Evolutionary conservation across 441 rosid species (phyloP), one percentile per base, ranked within the genome.

Genomic region (Syzygium syzygioides): DNA sequence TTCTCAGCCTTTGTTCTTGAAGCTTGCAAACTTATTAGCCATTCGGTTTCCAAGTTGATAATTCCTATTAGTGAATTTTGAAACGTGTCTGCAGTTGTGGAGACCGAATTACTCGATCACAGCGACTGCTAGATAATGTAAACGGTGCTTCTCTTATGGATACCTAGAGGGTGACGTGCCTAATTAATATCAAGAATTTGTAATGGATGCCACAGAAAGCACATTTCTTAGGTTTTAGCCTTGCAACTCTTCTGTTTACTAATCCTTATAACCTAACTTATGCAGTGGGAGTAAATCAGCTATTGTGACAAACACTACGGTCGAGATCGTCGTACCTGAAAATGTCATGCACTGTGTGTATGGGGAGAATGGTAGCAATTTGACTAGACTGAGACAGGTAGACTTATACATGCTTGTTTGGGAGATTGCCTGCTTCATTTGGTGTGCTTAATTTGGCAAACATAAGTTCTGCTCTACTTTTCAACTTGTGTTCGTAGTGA

Each of bases 351-450:
- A 93, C 87, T 93, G 94, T 91, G 98, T 98, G 79, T 95, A 94
- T 91, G 99, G 99, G 87, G 96, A 95, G 90, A 93, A 95, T 53
- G 98, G 97, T 85, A 88, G 92, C 92, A 98, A 95, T 94, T 94
- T 97, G 89, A 88, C 93, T 90, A 95, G 95, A 84, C 92, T 98
- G 91, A 94, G 96, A 95, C 98, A 97, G 99, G 99, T 97, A 94
- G 87, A 55, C 15, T 87, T 23, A 41, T 76, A 41, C 83, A 23
- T 41, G 83, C 83, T 76, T 76, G n/a, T 41, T 41, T 76, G 83
- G n/a, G n/a, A 76, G 83, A 76, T 76, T 23, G 25, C n/a, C 52
- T 76, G 18, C 50, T 76, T 41, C 53, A 41, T 76, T 76, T 41
- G 18, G 52, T 76, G 52, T 76, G 9, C 83, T 76, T 41, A 76